phyloP scores from a whole-genome alignment of 192 early-diverging fungal genomes.

The Pecoramyces ruminantium region DNA sequence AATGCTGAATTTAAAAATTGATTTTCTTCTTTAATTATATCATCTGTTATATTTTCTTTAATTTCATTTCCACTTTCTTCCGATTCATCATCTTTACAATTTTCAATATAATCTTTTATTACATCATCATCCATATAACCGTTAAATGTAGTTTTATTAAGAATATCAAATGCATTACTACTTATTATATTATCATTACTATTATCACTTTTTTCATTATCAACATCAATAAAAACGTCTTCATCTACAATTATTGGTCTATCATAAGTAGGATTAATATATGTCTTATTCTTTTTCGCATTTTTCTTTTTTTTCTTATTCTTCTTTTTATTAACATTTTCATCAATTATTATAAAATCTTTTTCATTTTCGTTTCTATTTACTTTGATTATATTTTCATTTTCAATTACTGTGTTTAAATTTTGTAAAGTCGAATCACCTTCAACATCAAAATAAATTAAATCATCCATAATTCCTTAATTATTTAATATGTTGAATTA shows the following conservation, averaged over 20 bases:
- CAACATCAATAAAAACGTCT: background rate
- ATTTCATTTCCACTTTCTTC: background rate
- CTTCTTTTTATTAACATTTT: background rate
- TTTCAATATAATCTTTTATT: background rate
- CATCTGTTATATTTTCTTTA: background rate
- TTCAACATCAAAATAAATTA: background rate
- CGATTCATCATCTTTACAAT: background rate
- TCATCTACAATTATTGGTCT: background rate
- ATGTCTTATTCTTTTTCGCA: background rate
- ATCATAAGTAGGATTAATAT: background rate
- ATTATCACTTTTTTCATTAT: background rate
- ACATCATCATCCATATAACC: background rate
- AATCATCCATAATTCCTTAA: background rate
- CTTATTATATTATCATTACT: background rate
- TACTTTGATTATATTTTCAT: background rate
- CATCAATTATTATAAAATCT: background rate
- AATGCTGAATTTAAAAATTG: background rate
- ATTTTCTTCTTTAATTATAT: background rate
- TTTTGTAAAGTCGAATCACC: background rate
- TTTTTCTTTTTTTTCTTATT: background rate
- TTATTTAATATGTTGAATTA: too few relatives aligned
- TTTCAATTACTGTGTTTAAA: background rate
- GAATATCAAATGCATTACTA: background rate
- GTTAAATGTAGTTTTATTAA: background rate
- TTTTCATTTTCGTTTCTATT: background rate